These are phyloP conservation scores for Saccharomycopsis sp. DNA, from an alignment of 805 yeast genomes.

Conservation along the genomic window DNA sequence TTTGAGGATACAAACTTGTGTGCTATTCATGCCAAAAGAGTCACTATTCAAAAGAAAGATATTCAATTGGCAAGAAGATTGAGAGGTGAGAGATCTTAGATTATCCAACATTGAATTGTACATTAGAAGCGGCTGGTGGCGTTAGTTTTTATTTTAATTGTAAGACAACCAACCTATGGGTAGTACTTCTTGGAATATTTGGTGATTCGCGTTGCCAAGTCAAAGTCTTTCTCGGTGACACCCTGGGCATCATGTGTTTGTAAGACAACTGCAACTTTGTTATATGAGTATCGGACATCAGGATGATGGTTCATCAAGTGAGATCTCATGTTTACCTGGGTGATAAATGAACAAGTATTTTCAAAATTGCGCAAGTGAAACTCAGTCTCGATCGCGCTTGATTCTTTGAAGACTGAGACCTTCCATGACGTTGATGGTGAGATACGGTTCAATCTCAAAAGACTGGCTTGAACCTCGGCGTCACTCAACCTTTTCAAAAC, in stretches of 20 bases:
- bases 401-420: background rate
- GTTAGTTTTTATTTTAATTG: too few relatives aligned
- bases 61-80: slow-evolving; percentile 96
- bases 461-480: too few relatives aligned
- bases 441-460: slow-evolving; percentile 26
- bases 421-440: slow-evolving; percentile 1
- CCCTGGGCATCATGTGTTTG: slow-evolving; percentile 59
- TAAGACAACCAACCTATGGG: too few relatives aligned
- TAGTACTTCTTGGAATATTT: slow-evolving; percentile 25
- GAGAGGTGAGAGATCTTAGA: slow-evolving; percentile 88
- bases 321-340: slow-evolving; percentile 46
- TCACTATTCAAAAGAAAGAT: slow-evolving; percentile 97
- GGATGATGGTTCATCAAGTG: slow-evolving; percentile 65
- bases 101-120: too few relatives aligned
- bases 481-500: too few relatives aligned
- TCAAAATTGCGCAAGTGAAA: slow-evolving; percentile 43
- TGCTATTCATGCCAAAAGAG: slow-evolving; percentile 98
- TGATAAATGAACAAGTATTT: slow-evolving; percentile 60
- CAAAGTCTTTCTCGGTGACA: slow-evolving; percentile 47
- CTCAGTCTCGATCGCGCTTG: slow-evolving; percentile 27
- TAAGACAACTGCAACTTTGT: slow-evolving; percentile 41
- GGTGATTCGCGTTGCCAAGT: slow-evolving; percentile 43
- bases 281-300: slow-evolving; percentile 54
- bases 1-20: slow-evolving; percentile 98
- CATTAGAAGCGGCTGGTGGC: too few relatives aligned